Conservation (phyloP, 257 asterid genomes). For the Solanum etuberosum region DNA sequence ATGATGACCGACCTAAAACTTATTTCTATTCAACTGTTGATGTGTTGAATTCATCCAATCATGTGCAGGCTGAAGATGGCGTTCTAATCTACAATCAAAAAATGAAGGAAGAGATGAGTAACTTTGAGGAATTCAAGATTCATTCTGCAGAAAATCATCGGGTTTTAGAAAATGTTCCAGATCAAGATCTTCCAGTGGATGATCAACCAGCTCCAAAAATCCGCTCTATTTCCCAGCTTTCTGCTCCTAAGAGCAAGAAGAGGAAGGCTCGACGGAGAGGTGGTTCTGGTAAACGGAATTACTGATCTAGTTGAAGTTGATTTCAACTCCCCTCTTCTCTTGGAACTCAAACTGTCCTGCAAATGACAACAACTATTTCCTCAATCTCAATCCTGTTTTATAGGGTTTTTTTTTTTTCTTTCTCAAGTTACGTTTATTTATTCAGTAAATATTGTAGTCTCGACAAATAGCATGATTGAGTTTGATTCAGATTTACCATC, state of each 20-base stretch:
- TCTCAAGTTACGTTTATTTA: not conserved
- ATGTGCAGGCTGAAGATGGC: conserved; percentile 49
- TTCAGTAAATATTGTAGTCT: not conserved
- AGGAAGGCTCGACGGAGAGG: conserved; percentile 40
- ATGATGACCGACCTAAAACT: not conserved
- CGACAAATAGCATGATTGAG: not conserved
- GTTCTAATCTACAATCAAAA: conserved; percentile 36
- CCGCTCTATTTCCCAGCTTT: conserved; percentile 42
- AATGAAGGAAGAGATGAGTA: conserved; percentile 42
- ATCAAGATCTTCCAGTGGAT: conserved; percentile 20
- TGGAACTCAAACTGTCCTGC: not conserved
- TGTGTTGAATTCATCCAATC: not conserved
- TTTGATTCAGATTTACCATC: not conserved
- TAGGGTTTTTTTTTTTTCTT: not conserved
- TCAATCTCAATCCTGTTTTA: not conserved
- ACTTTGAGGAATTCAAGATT: conserved; percentile 27
- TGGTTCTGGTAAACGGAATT: conserved; percentile 22
- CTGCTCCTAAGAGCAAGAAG: conserved; percentile 43
- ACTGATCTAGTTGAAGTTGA: conserved; percentile 8
- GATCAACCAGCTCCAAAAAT: conserved; percentile 35
- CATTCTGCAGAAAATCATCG: conserved; percentile 24
- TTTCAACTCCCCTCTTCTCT: not conserved
- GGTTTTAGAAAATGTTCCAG: conserved; percentile 4
- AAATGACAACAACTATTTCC: not conserved
- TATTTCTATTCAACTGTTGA: not conserved